A percentile compares a stretch with the other conserved stretches of the same genome.
These are phyloP conservation scores for Tylopilus subfusipes DNA, from an alignment of 768 basidiomycete species.

Conservation along the genomic window DNA sequence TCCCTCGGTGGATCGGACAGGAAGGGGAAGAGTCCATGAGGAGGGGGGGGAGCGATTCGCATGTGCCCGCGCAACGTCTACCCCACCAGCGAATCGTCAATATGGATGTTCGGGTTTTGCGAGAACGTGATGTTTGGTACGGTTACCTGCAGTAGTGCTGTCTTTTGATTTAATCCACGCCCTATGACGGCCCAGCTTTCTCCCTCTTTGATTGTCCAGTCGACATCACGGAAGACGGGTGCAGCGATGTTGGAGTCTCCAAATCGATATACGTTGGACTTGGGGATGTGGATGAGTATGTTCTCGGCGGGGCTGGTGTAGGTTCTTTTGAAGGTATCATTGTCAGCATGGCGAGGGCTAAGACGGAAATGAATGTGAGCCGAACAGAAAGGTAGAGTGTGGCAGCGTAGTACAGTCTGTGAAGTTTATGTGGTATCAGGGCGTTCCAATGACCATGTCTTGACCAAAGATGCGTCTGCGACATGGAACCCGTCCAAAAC, in stretches of 20 bases:
- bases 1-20: conserved; percentile 44
- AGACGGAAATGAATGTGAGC: neutral
- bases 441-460: neutral
- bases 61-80: conserved; percentile 73
- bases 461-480: neutral
- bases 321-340: neutral
- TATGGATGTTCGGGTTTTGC: neutral
- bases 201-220: conserved; percentile 57
- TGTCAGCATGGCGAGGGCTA: neutral
- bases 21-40: conserved; percentile 77
- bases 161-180: conserved; percentile 59
- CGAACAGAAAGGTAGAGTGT: neutral
- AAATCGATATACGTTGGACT: conserved; percentile 54
- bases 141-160: conserved; percentile 59
- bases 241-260: conserved; percentile 46
- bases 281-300: conserved; percentile 41
- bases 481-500: conserved; percentile 2
- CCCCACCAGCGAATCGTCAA: neutral
- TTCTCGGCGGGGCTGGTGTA: conserved; percentile 4
- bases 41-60: conserved; percentile 61
- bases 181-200: conserved; percentile 78
- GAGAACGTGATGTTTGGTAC: neutral
- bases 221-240: conserved; percentile 50
- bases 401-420: neutral
- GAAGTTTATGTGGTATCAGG: neutral